A percentile compares a stretch with the other conserved stretches of the same genome.
These are phyloP conservation scores for Leptographium wingfieldii DNA, from an alignment of 2,329 filamentous ascomycete species.

Conservation along the genomic window DNA sequence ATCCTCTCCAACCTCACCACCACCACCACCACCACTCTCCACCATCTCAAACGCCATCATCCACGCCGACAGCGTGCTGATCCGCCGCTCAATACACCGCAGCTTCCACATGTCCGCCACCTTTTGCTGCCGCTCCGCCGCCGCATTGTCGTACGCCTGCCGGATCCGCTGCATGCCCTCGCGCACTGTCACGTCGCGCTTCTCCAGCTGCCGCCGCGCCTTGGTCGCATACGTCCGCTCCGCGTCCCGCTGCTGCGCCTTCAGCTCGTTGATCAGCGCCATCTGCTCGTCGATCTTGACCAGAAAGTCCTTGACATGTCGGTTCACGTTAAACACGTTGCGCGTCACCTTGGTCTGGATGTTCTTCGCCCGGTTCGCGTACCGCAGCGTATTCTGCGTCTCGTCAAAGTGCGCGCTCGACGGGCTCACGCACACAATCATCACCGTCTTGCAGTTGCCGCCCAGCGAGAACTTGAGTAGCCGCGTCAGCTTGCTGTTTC, in stretches of 20 bases:
- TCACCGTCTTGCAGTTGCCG: conserved; percentile 97
- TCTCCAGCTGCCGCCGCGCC: conserved; percentile 81
- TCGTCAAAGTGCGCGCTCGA: conserved; percentile 96
- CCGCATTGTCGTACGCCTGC: conserved; percentile 70
- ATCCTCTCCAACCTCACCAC: conserved; percentile 44
- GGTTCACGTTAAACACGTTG: conserved; percentile 97
- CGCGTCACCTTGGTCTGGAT: conserved; percentile 99
- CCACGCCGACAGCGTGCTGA: conserved; percentile 80
- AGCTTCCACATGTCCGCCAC: conserved; percentile 68
- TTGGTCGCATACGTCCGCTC: conserved; percentile 74
- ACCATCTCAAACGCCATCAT: conserved; percentile 80
- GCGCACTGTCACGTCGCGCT: conserved; percentile 59
- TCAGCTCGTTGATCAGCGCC: conserved; percentile 89
- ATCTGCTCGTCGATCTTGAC: conserved; percentile 99
- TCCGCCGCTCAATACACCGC: conserved; percentile 71
- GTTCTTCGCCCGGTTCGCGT: conserved; percentile 96
- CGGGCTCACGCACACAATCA: conserved; percentile 98
- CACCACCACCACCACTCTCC: conserved; percentile 16
- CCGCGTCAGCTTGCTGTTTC: conserved; percentile 93
- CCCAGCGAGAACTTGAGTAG: conserved; percentile 94
- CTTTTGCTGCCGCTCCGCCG: conserved; percentile 65
- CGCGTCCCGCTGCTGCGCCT: conserved; percentile 81
- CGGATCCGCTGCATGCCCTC: conserved; percentile 75
- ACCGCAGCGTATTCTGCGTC: conserved; percentile 93
- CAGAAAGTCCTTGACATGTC: conserved; percentile 96